Evolutionary conservation across 2,329 filamentous ascomycete species (phyloP).

Genomic region (Coniochaeta pulveracea): DNA sequence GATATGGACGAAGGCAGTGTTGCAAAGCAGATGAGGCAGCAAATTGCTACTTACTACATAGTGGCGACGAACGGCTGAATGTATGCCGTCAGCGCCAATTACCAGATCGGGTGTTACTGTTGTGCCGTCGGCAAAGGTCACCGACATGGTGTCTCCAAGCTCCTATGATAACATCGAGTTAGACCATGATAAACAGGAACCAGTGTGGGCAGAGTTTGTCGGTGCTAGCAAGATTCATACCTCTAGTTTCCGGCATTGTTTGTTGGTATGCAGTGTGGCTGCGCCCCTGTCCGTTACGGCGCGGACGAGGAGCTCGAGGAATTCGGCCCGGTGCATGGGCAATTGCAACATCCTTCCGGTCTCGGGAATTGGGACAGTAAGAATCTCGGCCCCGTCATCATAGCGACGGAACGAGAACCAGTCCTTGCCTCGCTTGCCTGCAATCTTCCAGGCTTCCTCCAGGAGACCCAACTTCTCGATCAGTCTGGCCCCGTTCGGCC

Average conservation of each 20-base stretch:
- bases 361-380: slow-evolving; percentile 1
- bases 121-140: slow-evolving; percentile 3
- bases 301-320: slow-evolving; percentile 2
- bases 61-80: slow-evolving; percentile 4
- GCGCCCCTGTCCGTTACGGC: not conserved
- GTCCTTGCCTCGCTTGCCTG: slow-evolving; percentile 3
- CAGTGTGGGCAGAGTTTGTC: no score
- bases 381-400: slow-evolving; percentile 2
- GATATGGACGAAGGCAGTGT: no score
- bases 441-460: slow-evolving; percentile 3
- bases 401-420: slow-evolving; percentile 4
- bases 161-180: not conserved
- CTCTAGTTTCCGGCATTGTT: slow-evolving; percentile 1
- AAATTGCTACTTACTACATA: slow-evolving; percentile 3
- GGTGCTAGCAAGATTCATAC: not conserved
- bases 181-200: not conserved
- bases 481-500: not conserved
- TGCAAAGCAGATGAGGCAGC: not conserved
- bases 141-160: slow-evolving; percentile 9
- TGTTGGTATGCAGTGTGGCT: slow-evolving; percentile 1
- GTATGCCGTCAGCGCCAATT: slow-evolving; percentile 7
- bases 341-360: slow-evolving; percentile 1
- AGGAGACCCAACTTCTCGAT: slow-evolving; percentile 3
- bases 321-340: slow-evolving; percentile 3
- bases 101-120: slow-evolving; percentile 4